Percentiles rank a stretch among this genome's conserved stretches.
Evolutionary conservation across 2,329 filamentous ascomycete genomes (phyloP).

Genomic region (Sclerotinia subarctica): DNA sequence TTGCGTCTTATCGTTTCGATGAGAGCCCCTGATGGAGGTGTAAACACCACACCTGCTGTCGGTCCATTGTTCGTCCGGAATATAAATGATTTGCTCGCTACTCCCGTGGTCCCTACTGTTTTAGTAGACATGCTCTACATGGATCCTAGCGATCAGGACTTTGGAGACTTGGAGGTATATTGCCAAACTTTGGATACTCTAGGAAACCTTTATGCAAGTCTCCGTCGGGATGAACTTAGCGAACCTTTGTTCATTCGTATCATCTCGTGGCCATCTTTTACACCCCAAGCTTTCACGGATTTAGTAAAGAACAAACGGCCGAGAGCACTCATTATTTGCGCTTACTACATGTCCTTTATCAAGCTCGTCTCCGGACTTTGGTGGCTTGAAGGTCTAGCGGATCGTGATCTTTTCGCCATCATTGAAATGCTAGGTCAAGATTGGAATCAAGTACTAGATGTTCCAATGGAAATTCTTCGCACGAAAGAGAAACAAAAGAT

Average conservation of each 20-base stretch:
- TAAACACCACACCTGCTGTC: constrained; percentile 22
- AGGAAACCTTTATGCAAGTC: constrained; percentile 33
- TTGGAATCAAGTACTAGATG: constrained; percentile 22
- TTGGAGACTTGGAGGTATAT: constrained; percentile 28
- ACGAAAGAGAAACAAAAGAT: constrained; percentile 21
- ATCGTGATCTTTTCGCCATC: constrained; percentile 26
- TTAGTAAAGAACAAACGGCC: constrained; percentile 24
- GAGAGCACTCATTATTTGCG: constrained; percentile 27
- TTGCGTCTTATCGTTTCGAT: constrained; percentile 13
- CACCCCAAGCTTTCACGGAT: constrained; percentile 16
- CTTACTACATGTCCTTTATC: constrained; percentile 28
- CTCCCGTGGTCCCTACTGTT: constrained; percentile 29
- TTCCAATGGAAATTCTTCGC: constrained; percentile 22
- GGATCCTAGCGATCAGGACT: constrained; percentile 31
- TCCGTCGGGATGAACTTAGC: constrained; percentile 30
- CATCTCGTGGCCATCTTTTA: constrained; percentile 31
- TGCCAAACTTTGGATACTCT: constrained; percentile 32
- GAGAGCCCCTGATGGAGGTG: constrained; percentile 3
- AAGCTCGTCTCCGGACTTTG: constrained; percentile 27
- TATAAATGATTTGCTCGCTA: constrained; percentile 23
- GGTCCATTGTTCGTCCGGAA: constrained; percentile 32
- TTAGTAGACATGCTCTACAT: constrained; percentile 34
- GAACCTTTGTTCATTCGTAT: constrained; percentile 30
- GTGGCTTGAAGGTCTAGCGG: constrained; percentile 28
- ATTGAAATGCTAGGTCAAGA: constrained; percentile 15